phyloP scores from a whole-genome alignment of 139 green algal genomes.

The Asterochloris erici region DNA sequence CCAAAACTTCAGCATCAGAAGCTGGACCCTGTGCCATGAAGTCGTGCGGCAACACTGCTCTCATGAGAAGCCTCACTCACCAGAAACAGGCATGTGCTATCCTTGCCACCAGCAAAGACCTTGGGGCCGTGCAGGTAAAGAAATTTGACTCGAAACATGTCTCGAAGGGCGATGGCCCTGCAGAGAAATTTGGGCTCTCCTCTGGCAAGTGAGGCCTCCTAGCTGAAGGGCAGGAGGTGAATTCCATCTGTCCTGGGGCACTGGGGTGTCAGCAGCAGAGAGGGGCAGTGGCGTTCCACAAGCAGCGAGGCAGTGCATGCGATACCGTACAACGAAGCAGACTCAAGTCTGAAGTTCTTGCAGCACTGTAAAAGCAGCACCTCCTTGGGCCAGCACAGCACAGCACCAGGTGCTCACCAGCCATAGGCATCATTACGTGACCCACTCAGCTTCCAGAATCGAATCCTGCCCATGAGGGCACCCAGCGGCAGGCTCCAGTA shows the following conservation, averaged over 20 bases:
- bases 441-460: conserved; percentile 41
- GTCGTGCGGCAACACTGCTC: too few relatives aligned
- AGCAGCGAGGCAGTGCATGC: too few relatives aligned
- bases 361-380: neutral
- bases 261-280: too few relatives aligned
- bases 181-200: neutral
- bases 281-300: too few relatives aligned
- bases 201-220: neutral
- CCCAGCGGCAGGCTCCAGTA: conserved; percentile 58
- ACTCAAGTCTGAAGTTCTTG: neutral
- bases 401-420: conserved; percentile 36
- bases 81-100: conserved; percentile 53
- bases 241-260: too few relatives aligned
- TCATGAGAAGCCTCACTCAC: conserved; percentile 25
- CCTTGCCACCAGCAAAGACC: conserved; percentile 42
- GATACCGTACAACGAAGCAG: neutral
- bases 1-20: too few relatives aligned
- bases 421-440: conserved; percentile 53
- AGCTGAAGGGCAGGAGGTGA: neutral
- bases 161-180: conserved; percentile 43
- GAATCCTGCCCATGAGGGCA: conserved; percentile 38
- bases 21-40: too few relatives aligned
- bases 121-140: conserved; percentile 28
- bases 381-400: neutral
- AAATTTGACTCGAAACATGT: conserved; percentile 36